Evolutionary conservation across 306 rosid species (phyloP), one percentile per base, ranked within the genome.

Genomic region (Macrotyloma uniflorum): DNA sequence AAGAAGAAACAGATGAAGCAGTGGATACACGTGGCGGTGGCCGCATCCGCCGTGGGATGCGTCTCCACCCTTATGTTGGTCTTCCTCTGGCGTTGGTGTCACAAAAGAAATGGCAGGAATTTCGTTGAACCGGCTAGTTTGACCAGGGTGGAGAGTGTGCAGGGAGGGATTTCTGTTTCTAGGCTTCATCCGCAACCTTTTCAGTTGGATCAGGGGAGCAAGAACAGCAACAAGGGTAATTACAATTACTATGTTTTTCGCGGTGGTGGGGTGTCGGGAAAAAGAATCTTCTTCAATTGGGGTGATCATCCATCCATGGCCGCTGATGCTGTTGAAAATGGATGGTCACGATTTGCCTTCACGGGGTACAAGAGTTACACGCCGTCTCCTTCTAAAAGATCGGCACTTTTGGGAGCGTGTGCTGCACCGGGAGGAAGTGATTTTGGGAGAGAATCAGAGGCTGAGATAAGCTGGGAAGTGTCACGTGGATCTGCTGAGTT

Each of bases 291-390:
- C 54, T 96, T 96, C 79, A 91, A 76, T 38, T 96, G 98, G 99
- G 74, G 65, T 24, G 93, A 96, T 53, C 88, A 91, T 64, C 99
- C 98, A 6, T 83, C 93, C 2, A 84, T 89, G 19, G 85, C 96
- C 8, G 77, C 85, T 22, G 99, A 93, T 69, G 96, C 99, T 13
- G 97, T 93, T 36, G 98, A 96, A 77, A 89, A 96, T 16, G 99
- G 98, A 3, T 96, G 98, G 99, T 89, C 97, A 2, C 78, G 93
- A 80, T 96, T 93, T 65, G 91, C 88, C 72, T 96, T 96, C 85
- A 72, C 84, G 0, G 84, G 55, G 5, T 76, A 63, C 73, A 72
- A 79, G 28, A 45, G 70, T n/a, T 82, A 63, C 83, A 72, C 18
- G 80, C 87, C 92, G 0, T 83, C 90, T 4, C 75, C 89, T 40